Percentiles rank a stretch among this genome's conserved stretches.
Evolutionary conservation across 2,329 filamentous ascomycete species (phyloP).

Genomic region (Albophoma yamanashiensis): DNA sequence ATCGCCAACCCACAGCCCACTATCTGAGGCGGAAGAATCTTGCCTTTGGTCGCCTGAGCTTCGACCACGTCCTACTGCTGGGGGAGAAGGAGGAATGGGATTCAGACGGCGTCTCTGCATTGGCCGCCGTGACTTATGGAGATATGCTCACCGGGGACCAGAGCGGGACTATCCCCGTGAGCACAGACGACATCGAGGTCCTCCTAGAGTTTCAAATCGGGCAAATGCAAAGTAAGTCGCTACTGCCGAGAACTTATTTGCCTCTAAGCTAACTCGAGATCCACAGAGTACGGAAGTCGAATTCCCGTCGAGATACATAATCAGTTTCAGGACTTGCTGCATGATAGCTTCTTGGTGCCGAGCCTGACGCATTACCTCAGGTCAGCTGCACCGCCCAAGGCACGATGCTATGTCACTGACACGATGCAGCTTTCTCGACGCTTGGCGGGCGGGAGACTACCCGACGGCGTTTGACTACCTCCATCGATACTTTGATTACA

Average conservation of each 20-base stretch:
- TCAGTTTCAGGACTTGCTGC: constrained; percentile 59
- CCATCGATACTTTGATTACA: constrained; percentile 95
- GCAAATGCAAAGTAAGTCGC: constrained; percentile 63
- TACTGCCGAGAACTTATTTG: neutral
- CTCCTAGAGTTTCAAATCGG: constrained; percentile 82
- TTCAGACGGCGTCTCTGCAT: constrained; percentile 27
- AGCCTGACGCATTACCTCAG: constrained; percentile 67
- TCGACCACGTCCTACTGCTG: constrained; percentile 43
- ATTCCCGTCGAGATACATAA: constrained; percentile 63
- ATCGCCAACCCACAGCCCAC: constrained; percentile 62
- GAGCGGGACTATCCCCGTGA: constrained; percentile 39
- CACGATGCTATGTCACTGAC: neutral
- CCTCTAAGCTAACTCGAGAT: constrained; percentile 4
- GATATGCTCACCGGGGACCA: constrained; percentile 37
- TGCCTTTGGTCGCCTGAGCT: constrained; percentile 43
- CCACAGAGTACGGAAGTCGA: constrained; percentile 60
- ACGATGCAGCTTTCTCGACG: constrained; percentile 64
- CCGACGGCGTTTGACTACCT: constrained; percentile 82
- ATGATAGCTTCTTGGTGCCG: constrained; percentile 56
- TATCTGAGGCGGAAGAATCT: constrained; percentile 55
- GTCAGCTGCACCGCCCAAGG: constrained; percentile 21
- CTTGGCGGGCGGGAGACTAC: constrained; percentile 86
- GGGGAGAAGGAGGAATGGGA: constrained; percentile 41
- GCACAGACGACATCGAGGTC: constrained; percentile 69
- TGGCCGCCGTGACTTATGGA: constrained; percentile 40